Evolutionary conservation across 2,329 filamentous ascomycete genomes (phyloP).

Genomic region (Nigrospora osmanthi): DNA sequence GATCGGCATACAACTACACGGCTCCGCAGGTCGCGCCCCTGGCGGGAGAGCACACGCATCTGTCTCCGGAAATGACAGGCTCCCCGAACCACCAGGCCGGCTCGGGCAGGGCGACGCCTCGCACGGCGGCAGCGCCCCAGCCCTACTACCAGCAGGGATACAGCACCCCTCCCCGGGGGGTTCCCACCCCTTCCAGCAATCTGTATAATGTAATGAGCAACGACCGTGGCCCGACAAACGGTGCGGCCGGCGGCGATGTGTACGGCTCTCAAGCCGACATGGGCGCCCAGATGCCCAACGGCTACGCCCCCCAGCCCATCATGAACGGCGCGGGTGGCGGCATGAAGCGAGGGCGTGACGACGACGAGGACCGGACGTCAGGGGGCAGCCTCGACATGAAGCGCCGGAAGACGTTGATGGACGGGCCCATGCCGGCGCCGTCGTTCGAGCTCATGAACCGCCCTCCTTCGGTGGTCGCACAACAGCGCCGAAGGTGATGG

Average conservation of each 20-base stretch:
- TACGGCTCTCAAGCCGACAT: constrained; percentile 62
- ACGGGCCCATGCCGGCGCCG: constrained; percentile 44
- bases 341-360: constrained; percentile 43
- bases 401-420: constrained; percentile 70
- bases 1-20: constrained; percentile 71
- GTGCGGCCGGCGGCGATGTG: constrained; percentile 57
- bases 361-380: constrained; percentile 57
- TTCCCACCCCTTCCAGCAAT: constrained; percentile 60
- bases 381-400: constrained; percentile 62
- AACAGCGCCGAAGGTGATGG: constrained; percentile 18
- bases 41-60: constrained; percentile 64
- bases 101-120: constrained; percentile 78
- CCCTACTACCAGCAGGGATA: constrained; percentile 72
- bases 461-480: constrained; percentile 34
- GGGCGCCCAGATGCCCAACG: constrained; percentile 45
- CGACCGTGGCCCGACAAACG: constrained; percentile 60
- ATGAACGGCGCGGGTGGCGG: constrained; percentile 51
- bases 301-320: constrained; percentile 55
- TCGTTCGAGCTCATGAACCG: constrained; percentile 42
- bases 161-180: constrained; percentile 67
- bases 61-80: constrained; percentile 75
- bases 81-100: constrained; percentile 73
- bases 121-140: constrained; percentile 65
- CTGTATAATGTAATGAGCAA: constrained; percentile 87
- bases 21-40: constrained; percentile 59